Evolutionary conservation across 2,329 filamentous ascomycete genomes (phyloP).

Genomic region (Pezicula carpinea): DNA sequence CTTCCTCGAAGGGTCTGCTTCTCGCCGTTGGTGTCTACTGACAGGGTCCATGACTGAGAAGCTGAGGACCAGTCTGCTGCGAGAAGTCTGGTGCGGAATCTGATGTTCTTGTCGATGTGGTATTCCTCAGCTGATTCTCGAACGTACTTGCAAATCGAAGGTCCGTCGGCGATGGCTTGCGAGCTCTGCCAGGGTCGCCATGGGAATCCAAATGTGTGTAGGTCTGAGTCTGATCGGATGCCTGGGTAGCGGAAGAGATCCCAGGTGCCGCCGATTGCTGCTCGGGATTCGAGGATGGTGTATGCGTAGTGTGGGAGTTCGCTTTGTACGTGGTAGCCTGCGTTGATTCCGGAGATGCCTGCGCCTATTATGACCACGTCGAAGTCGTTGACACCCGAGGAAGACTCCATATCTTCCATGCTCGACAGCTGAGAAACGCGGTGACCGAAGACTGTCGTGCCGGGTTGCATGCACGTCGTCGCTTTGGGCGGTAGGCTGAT

Average conservation of each 20-base stretch:
- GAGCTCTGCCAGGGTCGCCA: slow-evolving; percentile 64
- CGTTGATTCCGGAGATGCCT: slow-evolving; percentile 72
- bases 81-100: slow-evolving; percentile 43
- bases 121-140: slow-evolving; percentile 42
- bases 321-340: slow-evolving; percentile 64
- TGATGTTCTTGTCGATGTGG: slow-evolving; percentile 52
- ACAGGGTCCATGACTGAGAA: slow-evolving; percentile 48
- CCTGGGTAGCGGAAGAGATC: slow-evolving; percentile 73
- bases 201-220: slow-evolving; percentile 59
- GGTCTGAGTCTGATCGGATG: slow-evolving; percentile 59
- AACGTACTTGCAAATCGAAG: slow-evolving; percentile 51
- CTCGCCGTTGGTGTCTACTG: slow-evolving; percentile 32
- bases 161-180: slow-evolving; percentile 45
- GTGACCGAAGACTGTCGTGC: no score
- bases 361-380: slow-evolving; percentile 67
- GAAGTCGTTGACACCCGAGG: slow-evolving; percentile 10
- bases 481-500: no score
- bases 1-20: slow-evolving; percentile 30
- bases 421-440: no score
- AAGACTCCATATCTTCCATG: no score
- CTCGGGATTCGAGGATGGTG: slow-evolving; percentile 63
- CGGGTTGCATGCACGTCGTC: no score
- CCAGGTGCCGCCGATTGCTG: slow-evolving; percentile 71
- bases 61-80: slow-evolving; percentile 50
- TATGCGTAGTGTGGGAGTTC: slow-evolving; percentile 51